Evolutionary conservation across 225 moss, liverwort and hornwort genomes (phyloP).

Genomic region (Physcomitrellopsis africana): DNA sequence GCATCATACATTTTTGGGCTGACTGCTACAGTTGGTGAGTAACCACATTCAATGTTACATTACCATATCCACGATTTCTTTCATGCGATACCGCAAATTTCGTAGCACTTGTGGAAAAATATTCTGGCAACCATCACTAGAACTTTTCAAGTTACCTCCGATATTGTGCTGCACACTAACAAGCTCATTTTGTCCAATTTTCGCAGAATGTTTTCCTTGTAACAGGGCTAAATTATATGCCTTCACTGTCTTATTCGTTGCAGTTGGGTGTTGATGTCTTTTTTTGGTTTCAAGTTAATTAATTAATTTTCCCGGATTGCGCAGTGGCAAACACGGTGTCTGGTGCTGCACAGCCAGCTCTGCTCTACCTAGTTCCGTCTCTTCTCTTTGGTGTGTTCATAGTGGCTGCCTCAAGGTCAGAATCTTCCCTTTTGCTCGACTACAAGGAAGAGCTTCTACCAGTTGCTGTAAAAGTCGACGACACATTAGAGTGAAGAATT

Average conservation of each 20-base stretch:
- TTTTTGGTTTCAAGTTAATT: too few species aligned
- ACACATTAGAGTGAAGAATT: slow-evolving; percentile 48
- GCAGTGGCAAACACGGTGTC: slow-evolving; percentile 89
- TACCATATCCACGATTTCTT: too few species aligned
- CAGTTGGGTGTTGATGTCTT: background rate
- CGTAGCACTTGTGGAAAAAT: too few species aligned
- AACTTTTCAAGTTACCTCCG: background rate
- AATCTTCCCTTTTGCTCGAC: slow-evolving; percentile 80
- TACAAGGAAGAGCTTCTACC: slow-evolving; percentile 86
- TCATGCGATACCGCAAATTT: too few species aligned
- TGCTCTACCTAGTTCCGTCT: slow-evolving; percentile 88
- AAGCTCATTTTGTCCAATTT: background rate
- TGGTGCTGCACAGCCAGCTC: slow-evolving; percentile 95
- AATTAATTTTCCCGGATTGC: background rate
- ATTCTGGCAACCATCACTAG: too few species aligned
- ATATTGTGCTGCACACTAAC: background rate
- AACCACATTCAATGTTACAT: too few species aligned
- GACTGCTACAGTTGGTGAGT: slow-evolving; percentile 85
- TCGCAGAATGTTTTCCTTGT: background rate
- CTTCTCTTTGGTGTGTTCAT: slow-evolving; percentile 87
- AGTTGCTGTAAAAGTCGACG: slow-evolving; percentile 60
- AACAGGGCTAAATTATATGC: background rate
- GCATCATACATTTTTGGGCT: slow-evolving; percentile 95
- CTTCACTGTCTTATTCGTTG: background rate
- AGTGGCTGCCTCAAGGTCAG: slow-evolving; percentile 86